phyloP scores from a whole-genome alignment of 2,329 filamentous ascomycete species.

The Cytospora mali region DNA sequence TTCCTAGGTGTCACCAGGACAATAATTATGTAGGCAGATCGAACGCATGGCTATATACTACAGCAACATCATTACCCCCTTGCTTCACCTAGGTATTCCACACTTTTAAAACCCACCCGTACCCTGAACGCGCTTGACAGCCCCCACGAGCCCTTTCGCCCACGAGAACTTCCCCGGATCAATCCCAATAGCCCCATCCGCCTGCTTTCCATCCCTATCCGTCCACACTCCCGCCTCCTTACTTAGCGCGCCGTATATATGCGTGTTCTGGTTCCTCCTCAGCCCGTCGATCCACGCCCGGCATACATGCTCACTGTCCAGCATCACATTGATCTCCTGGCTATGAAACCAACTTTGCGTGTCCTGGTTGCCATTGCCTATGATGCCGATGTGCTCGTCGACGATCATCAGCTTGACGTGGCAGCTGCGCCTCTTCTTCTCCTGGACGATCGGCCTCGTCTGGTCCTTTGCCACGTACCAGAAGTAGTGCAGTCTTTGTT shows the following conservation, averaged over 20 bases:
- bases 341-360: slow-evolving; percentile 80
- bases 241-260: slow-evolving; percentile 56
- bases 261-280: slow-evolving; percentile 64
- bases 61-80: neutral
- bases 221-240: slow-evolving; percentile 64
- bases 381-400: slow-evolving; percentile 68
- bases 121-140: slow-evolving; percentile 59
- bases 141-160: slow-evolving; percentile 60
- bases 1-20: neutral
- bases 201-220: slow-evolving; percentile 52
- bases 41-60: neutral
- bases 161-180: slow-evolving; percentile 60
- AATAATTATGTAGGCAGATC: neutral
- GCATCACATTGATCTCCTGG: slow-evolving; percentile 76
- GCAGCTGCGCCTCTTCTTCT: slow-evolving; percentile 66
- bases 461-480: slow-evolving; percentile 79
- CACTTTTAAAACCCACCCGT: slow-evolving; percentile 52
- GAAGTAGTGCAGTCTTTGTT: slow-evolving; percentile 59
- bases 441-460: slow-evolving; percentile 65
- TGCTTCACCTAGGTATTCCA: neutral
- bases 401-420: slow-evolving; percentile 79
- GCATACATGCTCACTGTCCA: slow-evolving; percentile 67
- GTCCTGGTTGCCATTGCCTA: slow-evolving; percentile 79
- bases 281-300: slow-evolving; percentile 60
- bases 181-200: slow-evolving; percentile 53